A percentile compares a stretch with the other conserved stretches of the same genome.
These are phyloP conservation scores for Boletus vermiculosoides DNA, from an alignment of 768 basidiomycete genomes.

Conservation along the genomic window DNA sequence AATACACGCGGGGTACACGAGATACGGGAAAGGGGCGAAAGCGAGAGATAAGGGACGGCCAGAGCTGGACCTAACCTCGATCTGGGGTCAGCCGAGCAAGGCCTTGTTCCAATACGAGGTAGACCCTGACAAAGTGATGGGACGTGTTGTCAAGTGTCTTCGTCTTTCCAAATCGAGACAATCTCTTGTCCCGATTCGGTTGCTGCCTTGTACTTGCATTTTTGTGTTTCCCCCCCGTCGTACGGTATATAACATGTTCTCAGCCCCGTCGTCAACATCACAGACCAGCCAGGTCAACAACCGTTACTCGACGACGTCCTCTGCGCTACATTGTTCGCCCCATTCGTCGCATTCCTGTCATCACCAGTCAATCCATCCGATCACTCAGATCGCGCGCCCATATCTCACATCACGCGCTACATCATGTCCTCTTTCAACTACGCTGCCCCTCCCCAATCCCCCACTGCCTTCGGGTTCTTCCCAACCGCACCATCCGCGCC, in stretches of 20 bases:
- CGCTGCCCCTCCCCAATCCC: conserved; percentile 47
- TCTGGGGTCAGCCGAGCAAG: too few relatives aligned
- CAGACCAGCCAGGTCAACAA: conserved; percentile 9
- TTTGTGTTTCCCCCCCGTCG: not conserved
- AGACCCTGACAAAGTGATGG: conserved; percentile 8
- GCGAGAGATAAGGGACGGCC: not conserved
- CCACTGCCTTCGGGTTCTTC: conserved; percentile 60
- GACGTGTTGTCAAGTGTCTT: not conserved
- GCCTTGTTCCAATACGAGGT: conserved; percentile 19
- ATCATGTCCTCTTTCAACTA: conserved; percentile 46
- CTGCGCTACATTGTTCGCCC: conserved; percentile 9
- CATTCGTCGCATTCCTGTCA: not conserved
- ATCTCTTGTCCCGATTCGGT: conserved; percentile 17
- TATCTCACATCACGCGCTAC: not conserved
- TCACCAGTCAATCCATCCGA: not conserved
- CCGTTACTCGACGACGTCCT: conserved; percentile 10
- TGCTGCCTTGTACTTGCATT: conserved; percentile 28
- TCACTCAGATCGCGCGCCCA: not conserved
- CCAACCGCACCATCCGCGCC: conserved; percentile 53
- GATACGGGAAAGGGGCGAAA: not conserved
- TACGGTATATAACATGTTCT: conserved; percentile 28
- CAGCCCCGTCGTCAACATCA: conserved; percentile 1
- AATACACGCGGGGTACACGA: not conserved
- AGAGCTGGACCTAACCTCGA: not conserved
- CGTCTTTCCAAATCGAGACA: conserved; percentile 22